phyloP scores from a whole-genome alignment of 805 yeast species.

The Myxozyma monticola region DNA sequence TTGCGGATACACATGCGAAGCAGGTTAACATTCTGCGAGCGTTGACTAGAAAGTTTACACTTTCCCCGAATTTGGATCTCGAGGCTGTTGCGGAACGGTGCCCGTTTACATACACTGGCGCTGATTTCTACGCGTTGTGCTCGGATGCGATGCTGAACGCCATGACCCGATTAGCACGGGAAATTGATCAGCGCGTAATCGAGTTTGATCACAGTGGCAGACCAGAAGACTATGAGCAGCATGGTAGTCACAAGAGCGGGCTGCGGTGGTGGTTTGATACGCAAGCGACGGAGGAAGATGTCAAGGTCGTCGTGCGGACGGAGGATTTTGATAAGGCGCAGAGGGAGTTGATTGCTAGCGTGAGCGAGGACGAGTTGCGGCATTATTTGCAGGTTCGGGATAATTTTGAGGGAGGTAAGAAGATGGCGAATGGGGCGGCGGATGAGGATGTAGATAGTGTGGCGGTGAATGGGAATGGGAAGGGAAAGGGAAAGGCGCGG shows the following conservation, averaged over 20 bases:
- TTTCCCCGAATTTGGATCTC: constrained; percentile 62
- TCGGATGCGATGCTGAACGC: constrained; percentile 96
- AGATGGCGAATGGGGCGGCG: not conserved
- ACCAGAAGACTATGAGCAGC: not conserved
- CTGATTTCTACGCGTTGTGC: constrained; percentile 94
- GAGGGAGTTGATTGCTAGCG: constrained; percentile 73
- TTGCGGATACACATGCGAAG: constrained; percentile 85
- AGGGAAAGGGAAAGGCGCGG: constrained; percentile 14
- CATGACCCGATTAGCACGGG: constrained; percentile 83
- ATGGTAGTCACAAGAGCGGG: constrained; percentile 47
- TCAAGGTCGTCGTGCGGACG: constrained; percentile 63
- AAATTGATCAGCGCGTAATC: constrained; percentile 66
- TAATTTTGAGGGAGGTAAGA: constrained; percentile 65
- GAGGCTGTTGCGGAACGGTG: constrained; percentile 62
- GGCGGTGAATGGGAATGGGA: not conserved
- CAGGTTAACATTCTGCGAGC: constrained; percentile 86
- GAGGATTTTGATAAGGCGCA: constrained; percentile 80
- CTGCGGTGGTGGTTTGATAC: constrained; percentile 91
- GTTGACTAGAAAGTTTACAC: constrained; percentile 68
- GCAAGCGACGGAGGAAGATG: constrained; percentile 65
- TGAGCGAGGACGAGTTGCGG: constrained; percentile 78
- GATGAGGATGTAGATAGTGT: not conserved
- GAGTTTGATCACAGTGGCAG: no score
- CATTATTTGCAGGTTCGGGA: constrained; percentile 80
- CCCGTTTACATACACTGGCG: constrained; percentile 93